Base-by-base conservation (phyloP, 2,329 filamentous ascomycete species). In the Sporothrix mexicana region DNA sequence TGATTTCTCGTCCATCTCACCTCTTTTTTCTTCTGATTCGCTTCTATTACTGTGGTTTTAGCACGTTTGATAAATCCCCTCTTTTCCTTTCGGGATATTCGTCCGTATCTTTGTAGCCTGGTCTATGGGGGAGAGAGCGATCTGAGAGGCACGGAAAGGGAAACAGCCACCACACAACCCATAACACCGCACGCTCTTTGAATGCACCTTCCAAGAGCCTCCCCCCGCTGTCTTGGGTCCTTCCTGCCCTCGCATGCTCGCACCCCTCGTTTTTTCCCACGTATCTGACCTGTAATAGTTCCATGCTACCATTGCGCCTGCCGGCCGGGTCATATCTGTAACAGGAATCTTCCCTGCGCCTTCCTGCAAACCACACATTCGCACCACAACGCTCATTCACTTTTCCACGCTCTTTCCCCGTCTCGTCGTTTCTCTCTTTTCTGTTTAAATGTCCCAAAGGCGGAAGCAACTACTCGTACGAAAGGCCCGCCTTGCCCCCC, bases 71-170 rank as follows among this genome's bases (percentile, higher is more conserved):
- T 7, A 9, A 10, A 13, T 0, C 30, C n/a, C 36, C 45, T 4
- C 12, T 12, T 51, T 36, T 51, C 20, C 23, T 67, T 67, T 67
- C 64, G 45, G 45, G 45, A 17, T 47, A 23, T 69, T 57, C 49
- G 47, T 55, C 66, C 66, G 66, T 53, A 69, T 69, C 47, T 69
- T 69, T 57, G 67, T 69, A 69, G 67, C 67, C 67, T 69, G 8
- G 4, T 47, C n/a, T 53, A 15, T 12, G 8, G 23, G 45, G 64
- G 45, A 30, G n/a, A 45, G 61, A 66, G 36, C 59, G 59, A 23
- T 45, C 57, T 64, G 43, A 20, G 61, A 43, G 7, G n/a, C 23
- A 47, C 55, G 36, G 25, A 7, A 9, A 36, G 12, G 61, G 17
- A 66, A 66, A 20, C 20, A 66, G 41, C 61, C 61, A 47, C 41